A percentile compares a stretch with the other conserved stretches of the same genome.
phyloP scores from a whole-genome alignment of 805 yeast species.

The Jamesozyma rosinii region DNA sequence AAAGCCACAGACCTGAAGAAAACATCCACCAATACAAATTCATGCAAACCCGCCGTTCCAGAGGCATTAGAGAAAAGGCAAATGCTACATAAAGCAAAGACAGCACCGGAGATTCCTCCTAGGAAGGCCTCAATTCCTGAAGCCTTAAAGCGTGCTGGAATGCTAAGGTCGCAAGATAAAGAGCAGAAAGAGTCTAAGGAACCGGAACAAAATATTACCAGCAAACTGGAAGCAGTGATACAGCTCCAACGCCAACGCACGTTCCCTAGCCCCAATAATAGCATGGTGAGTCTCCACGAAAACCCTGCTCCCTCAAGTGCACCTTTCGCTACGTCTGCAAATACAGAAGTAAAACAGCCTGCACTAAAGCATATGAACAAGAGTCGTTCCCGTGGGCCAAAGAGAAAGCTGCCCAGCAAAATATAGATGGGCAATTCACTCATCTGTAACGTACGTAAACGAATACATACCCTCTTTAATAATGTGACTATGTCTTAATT shows the following conservation, averaged over 20 bases:
- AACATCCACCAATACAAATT: neutral
- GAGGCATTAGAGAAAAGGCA: slow-evolving; percentile 14
- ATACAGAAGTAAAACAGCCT: neutral
- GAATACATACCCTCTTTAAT: too few species aligned
- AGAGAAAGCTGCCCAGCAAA: slow-evolving; percentile 30
- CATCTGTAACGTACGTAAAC: neutral
- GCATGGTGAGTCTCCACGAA: neutral
- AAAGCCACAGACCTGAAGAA: slow-evolving; percentile 6
- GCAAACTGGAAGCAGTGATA: slow-evolving; percentile 12
- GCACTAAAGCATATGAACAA: slow-evolving; percentile 26
- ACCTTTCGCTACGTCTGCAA: slow-evolving; percentile 1
- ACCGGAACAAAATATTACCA: neutral
- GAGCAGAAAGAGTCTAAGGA: neutral
- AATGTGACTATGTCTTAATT: neutral
- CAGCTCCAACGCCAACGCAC: slow-evolving; percentile 5
- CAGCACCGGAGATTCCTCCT: slow-evolving; percentile 20
- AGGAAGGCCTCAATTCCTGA: slow-evolving; percentile 27
- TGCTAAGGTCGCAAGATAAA: slow-evolving; percentile 5
- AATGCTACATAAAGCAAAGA: slow-evolving; percentile 6
- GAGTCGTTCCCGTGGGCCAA: slow-evolving; percentile 32
- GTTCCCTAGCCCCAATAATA: neutral
- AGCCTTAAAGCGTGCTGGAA: slow-evolving; percentile 19
- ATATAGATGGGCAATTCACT: neutral
- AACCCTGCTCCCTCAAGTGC: neutral
- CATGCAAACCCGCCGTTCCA: neutral